Percentiles rank a stretch among this genome's conserved stretches.
Conservation (phyloP, 352 stramenopile genomes). For the Phytophthora ramorum region DNA sequence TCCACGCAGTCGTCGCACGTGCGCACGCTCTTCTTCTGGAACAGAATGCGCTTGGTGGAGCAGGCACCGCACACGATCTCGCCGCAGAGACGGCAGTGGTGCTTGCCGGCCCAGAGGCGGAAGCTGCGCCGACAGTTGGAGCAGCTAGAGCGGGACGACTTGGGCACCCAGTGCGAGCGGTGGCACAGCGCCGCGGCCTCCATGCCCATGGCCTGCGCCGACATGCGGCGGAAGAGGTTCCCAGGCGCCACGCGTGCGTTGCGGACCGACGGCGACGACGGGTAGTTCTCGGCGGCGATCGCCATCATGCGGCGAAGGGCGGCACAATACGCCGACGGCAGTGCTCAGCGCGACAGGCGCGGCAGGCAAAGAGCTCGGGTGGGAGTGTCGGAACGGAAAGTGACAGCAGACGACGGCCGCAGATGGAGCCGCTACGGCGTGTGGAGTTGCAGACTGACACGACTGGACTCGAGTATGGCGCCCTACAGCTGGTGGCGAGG, state of each 20-base stretch:
- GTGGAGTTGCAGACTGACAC: conserved; percentile 14
- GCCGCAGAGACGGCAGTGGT: conserved; percentile 82
- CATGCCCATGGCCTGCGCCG: conserved; percentile 72
- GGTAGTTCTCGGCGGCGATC: conserved; percentile 15
- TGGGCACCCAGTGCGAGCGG: conserved; percentile 79
- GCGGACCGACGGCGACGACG: conserved; percentile 14
- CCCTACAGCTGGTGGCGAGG: conserved; percentile 5
- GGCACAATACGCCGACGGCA: conserved; percentile 1
- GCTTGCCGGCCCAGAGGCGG: conserved; percentile 69
- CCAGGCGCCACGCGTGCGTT: conserved; percentile 20
- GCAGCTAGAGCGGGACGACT: conserved; percentile 67
- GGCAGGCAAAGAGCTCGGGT: neutral
- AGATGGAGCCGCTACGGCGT: conserved; percentile 10
- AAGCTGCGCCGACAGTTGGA: conserved; percentile 73
- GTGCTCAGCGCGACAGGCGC: neutral
- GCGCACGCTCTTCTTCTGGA: conserved; percentile 76
- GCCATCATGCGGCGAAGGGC: conserved; percentile 20
- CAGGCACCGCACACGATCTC: conserved; percentile 80
- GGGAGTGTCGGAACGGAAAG: conserved; percentile 23
- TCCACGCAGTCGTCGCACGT: conserved; percentile 81
- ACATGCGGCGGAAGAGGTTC: conserved; percentile 63
- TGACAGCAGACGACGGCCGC: conserved; percentile 24
- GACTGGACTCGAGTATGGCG: neutral
- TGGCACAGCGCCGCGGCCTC: conserved; percentile 73
- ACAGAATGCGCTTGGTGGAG: conserved; percentile 76